Evolutionary conservation across 108 stramenopile genomes (phyloP), one percentile per base, ranked within the genome.

Genomic region (Cylindrotheca closterium): DNA sequence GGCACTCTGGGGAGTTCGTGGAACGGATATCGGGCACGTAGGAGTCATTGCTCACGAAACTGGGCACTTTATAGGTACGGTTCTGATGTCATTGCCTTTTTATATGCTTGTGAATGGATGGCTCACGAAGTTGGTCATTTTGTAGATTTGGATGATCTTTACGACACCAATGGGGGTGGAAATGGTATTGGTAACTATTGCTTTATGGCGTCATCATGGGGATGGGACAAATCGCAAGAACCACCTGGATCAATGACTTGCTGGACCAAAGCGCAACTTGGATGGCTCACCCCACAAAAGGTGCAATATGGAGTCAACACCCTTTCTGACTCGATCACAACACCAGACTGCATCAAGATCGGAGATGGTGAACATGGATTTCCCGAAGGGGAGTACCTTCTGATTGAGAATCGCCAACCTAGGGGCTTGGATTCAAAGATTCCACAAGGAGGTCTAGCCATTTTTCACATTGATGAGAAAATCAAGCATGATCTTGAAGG

Each of bases 391-490:
- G 85, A 86, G 61, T 87, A 83, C 46, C 69, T 87, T 4, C 50
- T 87, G 32, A 81, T 87, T 58, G 86, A 87, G 63, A 87, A 87
- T 67, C 67, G 86, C 19, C 86, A 83, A 63, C 37, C 28, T 8
- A 33, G 50, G 3, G 82, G 82, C 18, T 67, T 69, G 51, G 80
- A 75, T 56, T 46, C 47, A 5, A 48, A 48, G 2, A 30, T 81
- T 21, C 73, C 75, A n/a, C 65, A 71, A 34, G 73, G 70, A 25
- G 87, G 87, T 12, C 30, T 88, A 7, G 76, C 71, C 28, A 80
- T 88, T 51, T 84, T 62, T 62, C 82, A 83, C 46, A 54, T 84
- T 26, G 87, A 84, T 60, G 72, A 78, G 24, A 3, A 65, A 5
- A 71, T 59, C 37, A 63, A 59, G 27, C 19, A 30, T 18, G 66